phyloP scores from a whole-genome alignment of 352 stramenopile genomes.

The Phytophthora capsici region DNA sequence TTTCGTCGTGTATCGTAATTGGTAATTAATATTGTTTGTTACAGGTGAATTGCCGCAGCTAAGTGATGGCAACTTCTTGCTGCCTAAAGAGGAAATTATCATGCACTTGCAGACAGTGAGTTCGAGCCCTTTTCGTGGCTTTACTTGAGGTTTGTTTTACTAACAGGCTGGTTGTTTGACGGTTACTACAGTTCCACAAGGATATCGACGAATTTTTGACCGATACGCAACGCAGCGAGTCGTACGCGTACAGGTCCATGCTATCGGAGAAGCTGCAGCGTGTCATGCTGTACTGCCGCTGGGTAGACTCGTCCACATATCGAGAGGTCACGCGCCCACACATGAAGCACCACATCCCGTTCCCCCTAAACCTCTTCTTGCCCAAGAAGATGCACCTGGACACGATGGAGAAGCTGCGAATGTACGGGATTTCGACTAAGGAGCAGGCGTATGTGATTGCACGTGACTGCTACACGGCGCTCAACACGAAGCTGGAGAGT shows the following conservation, averaged over 20 bases:
- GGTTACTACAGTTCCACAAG: constrained; percentile 63
- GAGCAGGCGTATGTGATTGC: constrained; percentile 85
- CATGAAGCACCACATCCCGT: constrained; percentile 83
- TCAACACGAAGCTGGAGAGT: constrained; percentile 83
- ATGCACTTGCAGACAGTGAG: constrained; percentile 85
- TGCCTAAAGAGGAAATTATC: constrained; percentile 86
- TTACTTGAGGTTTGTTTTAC: background rate
- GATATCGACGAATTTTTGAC: constrained; percentile 81
- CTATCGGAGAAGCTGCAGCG: constrained; percentile 85
- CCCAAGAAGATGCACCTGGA: constrained; percentile 88
- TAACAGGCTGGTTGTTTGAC: background rate
- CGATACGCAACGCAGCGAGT: constrained; percentile 78
- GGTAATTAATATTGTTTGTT: background rate
- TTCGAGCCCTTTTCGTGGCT: background rate
- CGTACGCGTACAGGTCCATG: constrained; percentile 83
- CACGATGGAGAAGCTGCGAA: constrained; percentile 61
- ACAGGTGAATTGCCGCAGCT: constrained; percentile 83
- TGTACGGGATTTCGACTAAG: constrained; percentile 68
- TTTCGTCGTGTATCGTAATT: constrained; percentile 1
- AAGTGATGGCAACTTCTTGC: constrained; percentile 86
- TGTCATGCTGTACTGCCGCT: constrained; percentile 84
- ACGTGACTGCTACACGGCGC: constrained; percentile 83
- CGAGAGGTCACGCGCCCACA: constrained; percentile 83
- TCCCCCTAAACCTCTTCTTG: constrained; percentile 82
- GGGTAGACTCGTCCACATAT: constrained; percentile 87